Base-by-base conservation (phyloP, 805 yeast genomes). In the Candida peoriensis region DNA sequence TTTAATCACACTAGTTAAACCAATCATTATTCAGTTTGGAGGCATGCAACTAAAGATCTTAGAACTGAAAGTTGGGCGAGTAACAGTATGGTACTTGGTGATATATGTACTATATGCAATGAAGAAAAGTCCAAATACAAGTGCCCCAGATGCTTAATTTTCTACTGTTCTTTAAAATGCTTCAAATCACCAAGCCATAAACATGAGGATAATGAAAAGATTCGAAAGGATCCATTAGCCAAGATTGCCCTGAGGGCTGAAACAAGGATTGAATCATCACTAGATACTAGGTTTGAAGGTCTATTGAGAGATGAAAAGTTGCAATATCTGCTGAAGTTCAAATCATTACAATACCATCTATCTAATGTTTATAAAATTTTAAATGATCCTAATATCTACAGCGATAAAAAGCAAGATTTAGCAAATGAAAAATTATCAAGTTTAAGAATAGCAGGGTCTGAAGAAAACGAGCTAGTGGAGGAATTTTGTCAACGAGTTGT, bases 401-500 rank as follows among this genome's bases (percentile, higher is more conserved):
- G 68, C 9, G 86, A 79, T 17, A 77, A 78, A 15, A 57, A 84
- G 23, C 44, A 61, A 17, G 79, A 72, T 18, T 67, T 81, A 10
- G 84, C 84, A 2, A 70, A 76, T 41, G 68, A 74, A 45, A 77
- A 81, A 44, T 60, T 85, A 8, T 64, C 74, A 7, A 76, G 74
- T 35, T 58, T 85, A 12, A 58, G 95, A 22, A 52, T 50, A 3
- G 80, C 81, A 5, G 95, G 95, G 0, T 36, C 64, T 0, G 86
- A 84, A 44, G 74, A 72, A 32, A 85, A 85, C 49, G 75, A 64
- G 41, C 57, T 78, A 17, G 76, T 85, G 4, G 89, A 83, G 52
- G 90, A 82, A 45, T 82, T 84, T 55, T 73, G 78, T 41, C 44
- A 42, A 26, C 24, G 45, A 17, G 39, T 52, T 14, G 24, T 35